Evolutionary conservation across 2,329 filamentous ascomycete genomes (phyloP), one percentile per base, ranked within the genome.

Genomic region (Penicillium freii): DNA sequence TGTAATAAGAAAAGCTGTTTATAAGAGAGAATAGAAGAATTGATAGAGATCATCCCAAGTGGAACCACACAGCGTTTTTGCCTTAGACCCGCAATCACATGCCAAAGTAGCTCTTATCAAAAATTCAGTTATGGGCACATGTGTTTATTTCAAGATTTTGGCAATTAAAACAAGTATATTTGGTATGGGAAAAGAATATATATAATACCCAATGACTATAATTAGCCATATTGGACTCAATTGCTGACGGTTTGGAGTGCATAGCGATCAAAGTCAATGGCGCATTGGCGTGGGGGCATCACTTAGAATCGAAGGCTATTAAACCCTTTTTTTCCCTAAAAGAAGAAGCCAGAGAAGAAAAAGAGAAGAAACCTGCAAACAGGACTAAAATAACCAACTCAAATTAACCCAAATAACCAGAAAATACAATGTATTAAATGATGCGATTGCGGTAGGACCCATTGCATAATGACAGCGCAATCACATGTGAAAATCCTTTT

Each of bases 11-110:
- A 17, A 34, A 17, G 21, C 21, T 21, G 33, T 15, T 6, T 17
- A 8, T 34, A 23, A 47, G 45, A 47, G 45, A 47, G 29, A 34
- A 47, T 11, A 34, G 19, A 25, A 36, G 5, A 34, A 34, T 34
- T 23, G 45, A 47, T 45, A 45, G 43, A 48, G 31, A 34, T 47
- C 29, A 47, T 42, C 19, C 31, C 31, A 53, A 39, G 43, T 54
- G 51, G 42, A 48, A 54, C 40, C 49, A 46, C 51, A 62, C 49
- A 17, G 27, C 19, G 29, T 23, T 23, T 45, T 44, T 58, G 56
- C 58, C 58, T 60, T 56, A 44, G 70, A 72, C 69, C 70, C 70
- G 62, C 70, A 64, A 69, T 72, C 70, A 72, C 69, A 72, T 72
- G 70, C 62, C 38, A 66, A 56, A 54, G 29, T 36, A 51, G 29